Conservation (phyloP, 2,329 filamentous ascomycete species). For the Drechslera avenae region DNA sequence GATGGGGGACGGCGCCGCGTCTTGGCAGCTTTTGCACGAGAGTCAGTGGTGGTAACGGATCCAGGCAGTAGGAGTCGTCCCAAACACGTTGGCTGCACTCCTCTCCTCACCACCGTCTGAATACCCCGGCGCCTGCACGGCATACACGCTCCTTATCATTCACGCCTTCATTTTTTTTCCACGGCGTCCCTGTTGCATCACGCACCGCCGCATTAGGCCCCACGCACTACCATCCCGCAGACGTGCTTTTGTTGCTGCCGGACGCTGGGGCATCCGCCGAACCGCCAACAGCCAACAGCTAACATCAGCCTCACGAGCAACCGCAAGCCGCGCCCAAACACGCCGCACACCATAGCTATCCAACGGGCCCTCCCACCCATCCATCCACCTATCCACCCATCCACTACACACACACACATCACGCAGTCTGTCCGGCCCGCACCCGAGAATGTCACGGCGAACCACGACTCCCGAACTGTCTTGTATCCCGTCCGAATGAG, state of each 20-base stretch:
- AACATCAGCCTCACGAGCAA: not conserved
- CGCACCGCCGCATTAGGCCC: not conserved
- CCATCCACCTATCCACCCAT: not conserved
- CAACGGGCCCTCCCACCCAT: not conserved
- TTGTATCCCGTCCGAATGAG: conserved; percentile 39
- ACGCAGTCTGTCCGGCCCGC: conserved; percentile 1
- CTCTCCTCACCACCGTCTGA: conserved; percentile 27
- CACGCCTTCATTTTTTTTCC: conserved; percentile 12
- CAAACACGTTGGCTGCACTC: conserved; percentile 22
- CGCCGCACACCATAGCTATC: not conserved
- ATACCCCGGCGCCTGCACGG: conserved; percentile 8
- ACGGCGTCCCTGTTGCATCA: not conserved
- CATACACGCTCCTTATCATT: conserved; percentile 19
- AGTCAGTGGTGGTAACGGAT: conserved; percentile 15
- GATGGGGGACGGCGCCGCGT: conserved; percentile 18
- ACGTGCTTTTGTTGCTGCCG: conserved; percentile 5
- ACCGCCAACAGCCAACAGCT: not conserved
- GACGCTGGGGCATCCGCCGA: conserved; percentile 7
- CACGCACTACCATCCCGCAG: conserved; percentile 3
- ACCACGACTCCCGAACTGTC: conserved; percentile 24
- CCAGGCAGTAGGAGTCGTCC: conserved; percentile 15
- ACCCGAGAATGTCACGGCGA: conserved; percentile 37
- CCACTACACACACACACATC: not conserved
- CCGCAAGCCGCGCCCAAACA: not conserved
- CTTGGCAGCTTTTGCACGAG: conserved; percentile 13